A percentile compares a stretch with the other conserved stretches of the same genome.
Conservation (phyloP, 257 asterid genomes). For the Penstemon newberryi region DNA sequence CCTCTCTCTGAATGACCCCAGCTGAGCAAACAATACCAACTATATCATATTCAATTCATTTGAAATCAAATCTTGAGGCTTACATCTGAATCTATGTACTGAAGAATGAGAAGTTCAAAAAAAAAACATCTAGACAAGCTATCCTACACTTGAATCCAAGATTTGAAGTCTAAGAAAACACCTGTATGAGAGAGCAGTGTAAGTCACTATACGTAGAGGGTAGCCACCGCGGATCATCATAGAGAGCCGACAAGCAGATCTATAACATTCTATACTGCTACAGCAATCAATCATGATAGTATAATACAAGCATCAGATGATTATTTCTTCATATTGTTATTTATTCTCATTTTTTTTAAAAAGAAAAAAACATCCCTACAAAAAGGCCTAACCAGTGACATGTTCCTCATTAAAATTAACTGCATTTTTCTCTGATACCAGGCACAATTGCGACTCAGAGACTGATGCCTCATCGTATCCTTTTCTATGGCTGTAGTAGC, state of each 20-base stretch:
- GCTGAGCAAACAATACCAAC: too few relatives aligned
- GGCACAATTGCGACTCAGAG: background rate
- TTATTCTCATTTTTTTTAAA: background rate
- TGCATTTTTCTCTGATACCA: constrained; percentile 9
- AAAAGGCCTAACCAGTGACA: background rate
- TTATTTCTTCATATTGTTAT: background rate
- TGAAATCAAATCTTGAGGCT: too few relatives aligned
- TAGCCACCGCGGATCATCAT: constrained; percentile 77
- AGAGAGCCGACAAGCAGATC: constrained; percentile 70
- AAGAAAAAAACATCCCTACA: background rate
- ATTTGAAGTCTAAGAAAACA: constrained; percentile 27
- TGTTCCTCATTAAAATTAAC: background rate
- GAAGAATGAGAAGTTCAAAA: constrained; percentile 8
- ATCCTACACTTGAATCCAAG: background rate
- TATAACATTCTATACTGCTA: constrained; percentile 48
- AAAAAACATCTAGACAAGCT: background rate
- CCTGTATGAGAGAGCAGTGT: constrained; percentile 74
- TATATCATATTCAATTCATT: too few relatives aligned
- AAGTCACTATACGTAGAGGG: constrained; percentile 43
- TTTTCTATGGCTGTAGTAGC: constrained; percentile 49
- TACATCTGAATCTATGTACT: background rate
- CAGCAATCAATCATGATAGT: constrained; percentile 72
- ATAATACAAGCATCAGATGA: constrained; percentile 32
- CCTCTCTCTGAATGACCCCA: too few relatives aligned
- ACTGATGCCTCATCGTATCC: constrained; percentile 60